Evolutionary conservation across 371 early-diverging fungal genomes (phyloP).

Genomic region (Mucor racemosus): DNA sequence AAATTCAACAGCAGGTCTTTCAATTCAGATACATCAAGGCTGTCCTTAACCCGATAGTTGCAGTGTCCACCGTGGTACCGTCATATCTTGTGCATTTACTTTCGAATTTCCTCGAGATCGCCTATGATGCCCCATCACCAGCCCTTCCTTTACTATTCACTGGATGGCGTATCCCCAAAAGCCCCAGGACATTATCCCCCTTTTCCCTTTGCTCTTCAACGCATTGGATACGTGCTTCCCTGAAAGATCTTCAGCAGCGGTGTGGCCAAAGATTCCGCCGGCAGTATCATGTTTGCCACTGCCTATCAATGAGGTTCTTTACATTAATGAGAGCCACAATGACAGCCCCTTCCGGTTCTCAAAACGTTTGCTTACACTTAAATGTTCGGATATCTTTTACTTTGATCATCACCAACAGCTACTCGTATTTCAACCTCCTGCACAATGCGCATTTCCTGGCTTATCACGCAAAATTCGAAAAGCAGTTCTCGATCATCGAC

Average conservation of each 20-base stretch:
- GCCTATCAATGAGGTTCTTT: background rate
- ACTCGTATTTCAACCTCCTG: background rate
- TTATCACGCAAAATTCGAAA: background rate
- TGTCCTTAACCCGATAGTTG: background rate
- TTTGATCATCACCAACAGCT: background rate
- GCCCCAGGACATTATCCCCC: background rate
- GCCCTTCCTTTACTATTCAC: background rate
- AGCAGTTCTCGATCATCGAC: background rate
- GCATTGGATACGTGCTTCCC: background rate
- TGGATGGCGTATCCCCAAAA: background rate
- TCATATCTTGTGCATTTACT: background rate
- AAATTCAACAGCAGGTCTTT: background rate
- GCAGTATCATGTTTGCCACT: background rate
- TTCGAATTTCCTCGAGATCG: background rate
- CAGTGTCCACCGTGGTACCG: background rate
- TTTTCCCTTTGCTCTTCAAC: background rate
- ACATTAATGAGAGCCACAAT: background rate
- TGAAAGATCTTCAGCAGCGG: background rate
- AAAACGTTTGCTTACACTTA: background rate
- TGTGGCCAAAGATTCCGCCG: background rate
- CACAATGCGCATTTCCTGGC: background rate
- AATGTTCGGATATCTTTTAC: background rate
- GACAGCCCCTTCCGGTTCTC: background rate
- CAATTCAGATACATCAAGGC: background rate
- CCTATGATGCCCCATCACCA: background rate